These are phyloP conservation scores for Aspergillus udagawae DNA, from an alignment of 2,329 filamentous ascomycete genomes.

Conservation along the genomic window DNA sequence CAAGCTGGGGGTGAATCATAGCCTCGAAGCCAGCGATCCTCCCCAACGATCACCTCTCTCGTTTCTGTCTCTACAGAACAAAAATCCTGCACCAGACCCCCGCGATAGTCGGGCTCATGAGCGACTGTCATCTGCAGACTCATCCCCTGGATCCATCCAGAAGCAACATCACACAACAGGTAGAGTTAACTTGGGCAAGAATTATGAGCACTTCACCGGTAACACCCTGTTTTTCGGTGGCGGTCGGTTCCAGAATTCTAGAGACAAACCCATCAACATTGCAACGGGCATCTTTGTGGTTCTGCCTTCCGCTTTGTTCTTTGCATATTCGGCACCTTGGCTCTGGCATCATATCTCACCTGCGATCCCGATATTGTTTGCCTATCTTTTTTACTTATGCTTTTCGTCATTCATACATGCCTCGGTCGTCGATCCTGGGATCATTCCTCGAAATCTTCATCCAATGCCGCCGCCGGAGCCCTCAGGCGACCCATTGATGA, in stretches of 20 bases:
- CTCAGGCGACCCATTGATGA: slow-evolving; percentile 72
- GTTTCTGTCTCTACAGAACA: slow-evolving; percentile 62
- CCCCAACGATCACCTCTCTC: slow-evolving; percentile 70
- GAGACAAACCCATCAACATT: slow-evolving; percentile 82
- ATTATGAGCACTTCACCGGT: slow-evolving; percentile 89
- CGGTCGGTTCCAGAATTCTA: slow-evolving; percentile 82
- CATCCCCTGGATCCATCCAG: slow-evolving; percentile 64
- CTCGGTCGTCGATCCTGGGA: slow-evolving; percentile 86
- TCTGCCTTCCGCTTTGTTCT: slow-evolving; percentile 76
- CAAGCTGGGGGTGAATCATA: slow-evolving; percentile 58
- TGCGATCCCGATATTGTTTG: slow-evolving; percentile 83
- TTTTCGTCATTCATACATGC: slow-evolving; percentile 93
- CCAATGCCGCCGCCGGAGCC: slow-evolving; percentile 73
- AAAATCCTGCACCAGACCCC: slow-evolving; percentile 47
- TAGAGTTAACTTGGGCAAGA: slow-evolving; percentile 57
- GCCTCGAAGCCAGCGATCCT: slow-evolving; percentile 51
- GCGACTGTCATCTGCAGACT: slow-evolving; percentile 76
- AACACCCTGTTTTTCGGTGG: slow-evolving; percentile 88
- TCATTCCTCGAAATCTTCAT: slow-evolving; percentile 87
- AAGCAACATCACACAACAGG: slow-evolving; percentile 34
- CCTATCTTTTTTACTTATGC: slow-evolving; percentile 85
- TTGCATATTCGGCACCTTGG: slow-evolving; percentile 70
- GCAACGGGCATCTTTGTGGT: slow-evolving; percentile 78
- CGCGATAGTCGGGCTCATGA: slow-evolving; percentile 66
- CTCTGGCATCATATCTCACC: slow-evolving; percentile 83